phyloP scores from a whole-genome alignment of 192 early-diverging fungal genomes.

The Geranomyces variabilis region DNA sequence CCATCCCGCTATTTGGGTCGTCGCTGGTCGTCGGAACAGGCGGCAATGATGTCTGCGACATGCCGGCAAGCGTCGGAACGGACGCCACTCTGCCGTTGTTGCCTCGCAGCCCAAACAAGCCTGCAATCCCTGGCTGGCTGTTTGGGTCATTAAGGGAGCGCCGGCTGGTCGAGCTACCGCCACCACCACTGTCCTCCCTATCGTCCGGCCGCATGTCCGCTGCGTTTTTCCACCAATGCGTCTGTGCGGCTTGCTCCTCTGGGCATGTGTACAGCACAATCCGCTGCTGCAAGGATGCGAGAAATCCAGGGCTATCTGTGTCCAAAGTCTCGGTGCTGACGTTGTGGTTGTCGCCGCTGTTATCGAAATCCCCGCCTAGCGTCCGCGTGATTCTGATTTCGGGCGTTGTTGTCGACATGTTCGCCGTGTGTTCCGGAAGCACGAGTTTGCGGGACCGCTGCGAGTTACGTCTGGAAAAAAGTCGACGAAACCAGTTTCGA shows the following conservation, averaged over 20 bases:
- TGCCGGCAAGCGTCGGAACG: slow-evolving; percentile 18
- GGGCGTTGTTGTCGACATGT: no score
- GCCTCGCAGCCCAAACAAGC: slow-evolving; percentile 6
- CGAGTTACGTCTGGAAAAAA: no score
- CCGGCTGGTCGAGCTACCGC: neutral
- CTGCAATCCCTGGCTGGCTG: neutral
- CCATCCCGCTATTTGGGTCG: no score
- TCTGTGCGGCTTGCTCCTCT: slow-evolving; percentile 39
- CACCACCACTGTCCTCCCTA: slow-evolving; percentile 11
- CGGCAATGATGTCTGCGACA: slow-evolving; percentile 13
- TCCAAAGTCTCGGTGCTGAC: neutral
- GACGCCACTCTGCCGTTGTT: slow-evolving; percentile 7
- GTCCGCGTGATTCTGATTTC: no score
- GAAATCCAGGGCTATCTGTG: slow-evolving; percentile 6
- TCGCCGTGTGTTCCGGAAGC: no score
- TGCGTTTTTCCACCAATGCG: slow-evolving; percentile 36
- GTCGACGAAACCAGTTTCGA: no score
- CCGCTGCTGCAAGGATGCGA: slow-evolving; percentile 8
- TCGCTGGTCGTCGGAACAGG: slow-evolving; percentile 10
- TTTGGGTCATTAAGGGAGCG: neutral
- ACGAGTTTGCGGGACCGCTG: no score
- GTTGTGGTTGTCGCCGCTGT: neutral
- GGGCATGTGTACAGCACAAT: slow-evolving; percentile 45
- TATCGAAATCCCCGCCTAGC: neutral
- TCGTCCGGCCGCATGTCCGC: slow-evolving; percentile 6